Base-by-base conservation (phyloP, 164 flowering plant species). In the Berberis thunbergii region DNA sequence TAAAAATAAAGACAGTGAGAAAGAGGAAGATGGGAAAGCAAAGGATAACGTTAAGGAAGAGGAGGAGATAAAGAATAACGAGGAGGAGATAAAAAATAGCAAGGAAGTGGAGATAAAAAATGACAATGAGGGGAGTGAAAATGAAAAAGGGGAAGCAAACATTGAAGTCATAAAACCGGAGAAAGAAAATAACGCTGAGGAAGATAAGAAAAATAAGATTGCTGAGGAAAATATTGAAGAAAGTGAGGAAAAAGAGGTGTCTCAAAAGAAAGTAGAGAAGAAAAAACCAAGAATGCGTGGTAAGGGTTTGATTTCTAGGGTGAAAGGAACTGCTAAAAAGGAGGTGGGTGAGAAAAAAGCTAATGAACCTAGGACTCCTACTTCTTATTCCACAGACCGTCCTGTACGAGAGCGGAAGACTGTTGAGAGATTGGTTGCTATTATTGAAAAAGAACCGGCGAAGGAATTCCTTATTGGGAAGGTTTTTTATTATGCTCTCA, bases 381-480 rank as follows among this genome's bases (percentile, higher is more conserved):
- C 54, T 6, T 41, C 71, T 63, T 68, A 74, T 9, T 62, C 71
- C 2, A 44, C 55, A 64, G 87, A 81, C 53, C 89, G 96, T 13
- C 96, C 96, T 58, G 86, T 85, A 41, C 88, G 75, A 46, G 76
- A 76, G 64, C 67, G 79, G 41, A 76, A 70, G 38, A 69, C 75
- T 9, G 79, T 72, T 55, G 94, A 87, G 68, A 83, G 96, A 76
- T 77, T 88, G 66, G 97, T 88, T 48, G 85, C 86, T 12, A 62
- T 77, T 8, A 76, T 86, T 74, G 96, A 88, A 63, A 84, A 68
- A 70, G 89, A 87, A 12, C 53, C 78, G 6, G 43, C 57, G 3
- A 86, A 67, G 72, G 93, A 85, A 59, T 70, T 91, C 69, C 80
- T 74, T 6, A 77, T 91, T 74, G 85, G 76, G 64, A 86, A 88